These are phyloP conservation scores for Rhododendron ovatum DNA, from an alignment of 148 eudicot species.

Conservation along the genomic window DNA sequence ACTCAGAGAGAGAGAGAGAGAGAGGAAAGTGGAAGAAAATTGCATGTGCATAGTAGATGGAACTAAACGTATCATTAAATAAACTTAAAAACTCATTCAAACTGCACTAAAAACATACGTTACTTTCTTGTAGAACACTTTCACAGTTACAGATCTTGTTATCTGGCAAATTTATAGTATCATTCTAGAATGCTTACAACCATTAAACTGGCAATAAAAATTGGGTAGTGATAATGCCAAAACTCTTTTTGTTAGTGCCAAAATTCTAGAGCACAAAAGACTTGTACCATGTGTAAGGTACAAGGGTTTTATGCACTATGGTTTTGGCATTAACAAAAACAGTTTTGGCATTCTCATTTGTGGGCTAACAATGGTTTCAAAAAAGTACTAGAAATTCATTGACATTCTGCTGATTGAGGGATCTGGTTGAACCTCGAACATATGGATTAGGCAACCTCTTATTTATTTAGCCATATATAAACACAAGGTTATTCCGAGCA, in stretches of 20 bases:
- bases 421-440: background rate
- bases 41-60: background rate
- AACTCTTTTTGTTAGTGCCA: too few species aligned
- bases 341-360: background rate
- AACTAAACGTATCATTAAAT: background rate
- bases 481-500: background rate
- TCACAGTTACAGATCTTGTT: background rate
- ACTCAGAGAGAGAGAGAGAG: background rate
- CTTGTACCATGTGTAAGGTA: background rate
- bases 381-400: background rate
- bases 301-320: background rate
- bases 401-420: background rate
- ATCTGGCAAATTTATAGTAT: background rate
- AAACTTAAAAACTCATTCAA: background rate
- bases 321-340: too few species aligned
- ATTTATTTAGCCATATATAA: background rate
- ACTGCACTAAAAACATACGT: background rate
- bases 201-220: background rate
- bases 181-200: background rate
- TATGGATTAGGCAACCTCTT: background rate
- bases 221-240: too few species aligned
- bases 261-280: too few species aligned
- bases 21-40: background rate
- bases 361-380: background rate
- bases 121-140: background rate